Conservation (phyloP, 495 filamentous ascomycete species). For the Aspergillus bridgeri region DNA sequence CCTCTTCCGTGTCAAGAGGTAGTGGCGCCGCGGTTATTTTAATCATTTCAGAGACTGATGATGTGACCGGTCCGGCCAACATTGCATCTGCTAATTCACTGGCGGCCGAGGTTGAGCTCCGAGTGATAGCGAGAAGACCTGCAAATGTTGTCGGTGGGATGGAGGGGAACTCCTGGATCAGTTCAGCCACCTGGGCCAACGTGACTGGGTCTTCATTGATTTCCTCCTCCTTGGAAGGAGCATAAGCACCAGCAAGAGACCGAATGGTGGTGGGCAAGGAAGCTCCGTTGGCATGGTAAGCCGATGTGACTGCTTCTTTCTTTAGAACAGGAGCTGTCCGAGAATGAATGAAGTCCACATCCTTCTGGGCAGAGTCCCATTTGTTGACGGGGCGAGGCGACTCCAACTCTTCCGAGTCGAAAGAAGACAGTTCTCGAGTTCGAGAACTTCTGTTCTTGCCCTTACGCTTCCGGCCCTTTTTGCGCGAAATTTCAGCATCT, state of each 20-base stretch:
- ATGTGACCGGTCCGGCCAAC: constrained; percentile 24
- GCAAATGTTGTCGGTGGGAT: constrained; percentile 42
- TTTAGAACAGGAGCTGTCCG: constrained; percentile 43
- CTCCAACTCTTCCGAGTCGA: constrained; percentile 11
- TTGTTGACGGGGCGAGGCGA: constrained; percentile 32
- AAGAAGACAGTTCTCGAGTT: constrained; percentile 11
- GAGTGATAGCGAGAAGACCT: constrained; percentile 52
- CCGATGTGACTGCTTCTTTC: constrained; percentile 50
- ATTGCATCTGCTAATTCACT: constrained; percentile 57
- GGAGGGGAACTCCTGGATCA: constrained; percentile 51
- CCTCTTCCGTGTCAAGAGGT: constrained; percentile 28
- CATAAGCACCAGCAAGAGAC: constrained; percentile 41
- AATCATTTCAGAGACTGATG: constrained; percentile 39
- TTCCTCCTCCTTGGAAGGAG: constrained; percentile 26
- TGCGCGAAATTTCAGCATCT: constrained; percentile 28
- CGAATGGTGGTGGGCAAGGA: constrained; percentile 54
- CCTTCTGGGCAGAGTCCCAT: constrained; percentile 54
- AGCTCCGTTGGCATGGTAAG: constrained; percentile 61
- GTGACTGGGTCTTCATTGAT: constrained; percentile 43
- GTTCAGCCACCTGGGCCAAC: constrained; percentile 48
- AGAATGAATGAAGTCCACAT: constrained; percentile 58
- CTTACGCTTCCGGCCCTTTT: constrained; percentile 45
- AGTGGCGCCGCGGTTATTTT: constrained; percentile 36
- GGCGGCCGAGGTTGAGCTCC: constrained; percentile 52
- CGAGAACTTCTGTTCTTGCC: constrained; percentile 21